Evolutionary conservation across 495 filamentous ascomycete species (phyloP), one percentile per base, ranked within the genome.

Genomic region (Podospora fimiseda): DNA sequence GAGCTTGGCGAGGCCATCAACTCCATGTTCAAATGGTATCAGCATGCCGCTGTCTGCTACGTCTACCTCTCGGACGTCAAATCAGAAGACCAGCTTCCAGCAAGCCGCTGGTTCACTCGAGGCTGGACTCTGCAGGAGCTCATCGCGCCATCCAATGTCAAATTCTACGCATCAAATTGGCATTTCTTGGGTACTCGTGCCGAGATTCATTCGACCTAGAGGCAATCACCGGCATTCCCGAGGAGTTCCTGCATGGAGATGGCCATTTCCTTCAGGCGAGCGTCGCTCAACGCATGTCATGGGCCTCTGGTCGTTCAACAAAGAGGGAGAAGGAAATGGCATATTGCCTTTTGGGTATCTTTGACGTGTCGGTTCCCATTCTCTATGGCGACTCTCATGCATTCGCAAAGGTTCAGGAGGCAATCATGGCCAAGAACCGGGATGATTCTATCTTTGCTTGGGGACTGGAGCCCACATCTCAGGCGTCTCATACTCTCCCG

Each of bases 301-400:
- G 69, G 70, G 66, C 63, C 2, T 43, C 67, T 0, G 20, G 52
- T 1, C 27, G 69, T 42, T 9, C 43, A 2, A 71, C 68, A 1
- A 67, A 52, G 11, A 41, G 66, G 23, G n/a, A 40, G 13, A 65
- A 73, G 57, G 72, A 76, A 44, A 56, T 51, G n/a, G 70, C 68
- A 0, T 76, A 76, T 45, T 69, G 61, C 44, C 52, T 76, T 1
- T 23, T 76, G 19, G 73, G 72, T 0, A 44, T 76, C 16, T 74
- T 76, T 44, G 60, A 60, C 19, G 54, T 76, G 9, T 66, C 60
- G 27, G 70, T 76, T 67, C 69, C 71, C 0, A 18, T 74, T 7
- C 50, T 74, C 0, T 76, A 75, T 33, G 71, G 73, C 0, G 71
- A 76, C 51, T 67, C 67, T 7, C 39, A 54, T 18, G 44, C 44